Evolutionary conservation across 2,329 filamentous ascomycete species (phyloP), one percentile per base, ranked within the genome.

Genomic region (Penicillium sclerotiorum): DNA sequence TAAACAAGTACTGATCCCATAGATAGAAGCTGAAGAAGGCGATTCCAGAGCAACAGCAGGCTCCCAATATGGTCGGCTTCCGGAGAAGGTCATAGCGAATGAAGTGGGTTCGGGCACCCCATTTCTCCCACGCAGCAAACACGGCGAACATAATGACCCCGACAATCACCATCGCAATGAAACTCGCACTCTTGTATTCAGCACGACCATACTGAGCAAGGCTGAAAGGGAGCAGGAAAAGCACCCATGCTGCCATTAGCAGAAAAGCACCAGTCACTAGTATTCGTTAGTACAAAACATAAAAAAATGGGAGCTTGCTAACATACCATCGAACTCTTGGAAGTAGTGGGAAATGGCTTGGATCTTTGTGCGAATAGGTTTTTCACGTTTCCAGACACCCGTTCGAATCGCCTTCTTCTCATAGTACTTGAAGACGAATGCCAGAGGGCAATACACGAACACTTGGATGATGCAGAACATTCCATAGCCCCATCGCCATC

Each of bases 401-500:
- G 73, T 62, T 47, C 75, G 77, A 53, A 74, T 70, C 1, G 86
- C 86, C 62, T 85, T 85, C 43, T 66, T 69, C 53, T 83, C 76
- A 62, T 86, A 84, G 58, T 72, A 70, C 47, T 78, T 72, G 61
- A 86, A 79, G 17, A 86, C 67, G 7, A 71, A 54, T 22, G 80
- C 77, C 5, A 87, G 71, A 0, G 85, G 85, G 7, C 80, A 32
- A 7, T 77, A 77, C 25, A 83, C 73, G 37, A 76, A 64, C 0
- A 84, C 83, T 4, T 80, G 76, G 49, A 87, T 73, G 49, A 88
- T 82, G 30, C 78, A 73, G 60, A 86, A 87, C 20, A 75, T 71
- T 25, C 82, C 85, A 58, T 82, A 59, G 8, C 55, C 57, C 57
- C 57, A 59, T 8, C 57, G 55, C 57, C 57, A 59, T n/a, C 55